Evolutionary conservation across 2,329 filamentous ascomycete species (phyloP).

Genomic region (Dactylella cylindrospora): DNA sequence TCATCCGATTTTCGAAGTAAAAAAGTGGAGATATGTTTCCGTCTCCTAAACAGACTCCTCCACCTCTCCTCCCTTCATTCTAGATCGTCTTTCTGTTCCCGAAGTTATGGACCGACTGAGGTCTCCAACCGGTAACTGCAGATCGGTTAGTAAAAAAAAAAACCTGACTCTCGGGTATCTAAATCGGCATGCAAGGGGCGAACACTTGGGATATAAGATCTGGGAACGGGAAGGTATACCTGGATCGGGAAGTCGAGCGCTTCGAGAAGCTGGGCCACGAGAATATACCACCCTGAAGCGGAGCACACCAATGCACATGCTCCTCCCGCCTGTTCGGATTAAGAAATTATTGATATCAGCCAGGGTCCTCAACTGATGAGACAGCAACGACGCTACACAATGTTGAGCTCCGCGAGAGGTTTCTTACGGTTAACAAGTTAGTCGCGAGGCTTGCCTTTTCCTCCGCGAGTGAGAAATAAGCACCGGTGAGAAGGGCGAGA

Average conservation of each 20-base stretch:
- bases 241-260: slow-evolving; percentile 39
- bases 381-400: neutral
- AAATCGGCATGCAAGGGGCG: too few species aligned
- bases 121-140: slow-evolving; percentile 37
- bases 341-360: too few species aligned
- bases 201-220: slow-evolving; percentile 5
- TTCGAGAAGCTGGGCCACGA: slow-evolving; percentile 32
- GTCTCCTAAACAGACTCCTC: slow-evolving; percentile 18
- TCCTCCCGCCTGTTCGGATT: slow-evolving; percentile 11
- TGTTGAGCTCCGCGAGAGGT: neutral
- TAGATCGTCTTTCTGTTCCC: slow-evolving; percentile 19
- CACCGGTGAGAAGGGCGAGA: slow-evolving; percentile 63
- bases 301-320: slow-evolving; percentile 21
- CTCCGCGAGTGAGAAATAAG: slow-evolving; percentile 55
- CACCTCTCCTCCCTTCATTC: slow-evolving; percentile 9
- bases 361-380: too few species aligned
- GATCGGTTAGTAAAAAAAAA: slow-evolving; percentile 22
- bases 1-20: too few species aligned
- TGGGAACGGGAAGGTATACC: slow-evolving; percentile 17
- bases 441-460: slow-evolving; percentile 8
- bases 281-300: slow-evolving; percentile 38
- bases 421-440: slow-evolving; percentile 19
- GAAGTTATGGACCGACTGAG: slow-evolving; percentile 30
- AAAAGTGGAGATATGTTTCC: neutral
- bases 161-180: neutral